A percentile compares a stretch with the other conserved stretches of the same genome.
phyloP scores from a whole-genome alignment of 345 rosid species.

The Salix suchowensis region DNA sequence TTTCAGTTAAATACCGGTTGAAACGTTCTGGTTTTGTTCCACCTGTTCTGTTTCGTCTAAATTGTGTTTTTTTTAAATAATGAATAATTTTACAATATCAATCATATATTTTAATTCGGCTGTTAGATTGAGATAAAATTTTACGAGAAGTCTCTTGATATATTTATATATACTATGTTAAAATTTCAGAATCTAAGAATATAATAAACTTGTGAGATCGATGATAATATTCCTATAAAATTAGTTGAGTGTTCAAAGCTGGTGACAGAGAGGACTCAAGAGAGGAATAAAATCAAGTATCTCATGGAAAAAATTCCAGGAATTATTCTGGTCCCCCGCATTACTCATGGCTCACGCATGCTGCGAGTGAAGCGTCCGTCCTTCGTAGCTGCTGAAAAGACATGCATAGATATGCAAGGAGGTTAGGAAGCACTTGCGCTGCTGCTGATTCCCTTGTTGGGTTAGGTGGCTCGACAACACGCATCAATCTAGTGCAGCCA shows the following conservation, averaged over 20 bases:
- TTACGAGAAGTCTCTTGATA: too few relatives aligned
- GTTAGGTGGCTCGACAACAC: neutral
- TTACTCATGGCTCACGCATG: neutral
- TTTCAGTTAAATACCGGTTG: too few relatives aligned
- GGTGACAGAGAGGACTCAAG: neutral
- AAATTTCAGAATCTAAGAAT: too few relatives aligned
- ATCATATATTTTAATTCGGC: too few relatives aligned
- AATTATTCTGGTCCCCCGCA: neutral
- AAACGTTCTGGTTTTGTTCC: too few relatives aligned
- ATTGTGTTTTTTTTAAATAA: too few relatives aligned
- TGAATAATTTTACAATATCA: too few relatives aligned
- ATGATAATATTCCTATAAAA: too few relatives aligned
- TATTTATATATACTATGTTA: too few relatives aligned
- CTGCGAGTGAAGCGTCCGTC: neutral
- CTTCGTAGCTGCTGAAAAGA: neutral
- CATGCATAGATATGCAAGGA: neutral
- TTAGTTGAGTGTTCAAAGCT: neutral
- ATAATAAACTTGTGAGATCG: too few relatives aligned
- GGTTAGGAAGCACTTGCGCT: neutral
- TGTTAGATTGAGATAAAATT: too few relatives aligned
- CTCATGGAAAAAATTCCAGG: neutral
- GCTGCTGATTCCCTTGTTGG: neutral
- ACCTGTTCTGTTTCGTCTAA: too few relatives aligned
- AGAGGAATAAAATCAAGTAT: neutral
- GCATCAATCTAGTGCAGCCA: neutral